These are phyloP conservation scores for Monosporozyma solicola DNA, from an alignment of 805 yeast species.

Conservation along the genomic window DNA sequence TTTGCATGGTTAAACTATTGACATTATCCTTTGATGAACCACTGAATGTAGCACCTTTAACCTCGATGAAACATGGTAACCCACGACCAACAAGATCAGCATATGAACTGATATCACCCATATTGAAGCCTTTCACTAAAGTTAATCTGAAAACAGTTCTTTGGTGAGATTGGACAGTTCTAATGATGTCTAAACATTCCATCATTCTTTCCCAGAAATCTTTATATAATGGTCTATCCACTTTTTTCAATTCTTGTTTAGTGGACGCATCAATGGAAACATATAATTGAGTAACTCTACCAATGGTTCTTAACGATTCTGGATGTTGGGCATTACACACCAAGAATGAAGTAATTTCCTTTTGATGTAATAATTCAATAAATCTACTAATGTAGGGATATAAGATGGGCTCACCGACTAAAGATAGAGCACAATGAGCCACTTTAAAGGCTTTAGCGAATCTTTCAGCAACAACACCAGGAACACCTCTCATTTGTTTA, in stretches of 20 bases:
- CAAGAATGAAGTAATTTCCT: slow-evolving; percentile 73
- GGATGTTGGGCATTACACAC: slow-evolving; percentile 98
- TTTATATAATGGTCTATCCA: slow-evolving; percentile 80
- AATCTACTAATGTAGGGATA: slow-evolving; percentile 87
- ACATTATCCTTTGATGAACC: slow-evolving; percentile 81
- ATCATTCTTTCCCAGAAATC: slow-evolving; percentile 90
- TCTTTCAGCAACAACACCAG: slow-evolving; percentile 84
- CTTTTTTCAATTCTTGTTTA: slow-evolving; percentile 65
- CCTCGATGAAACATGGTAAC: slow-evolving; percentile 78
- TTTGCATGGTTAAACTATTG: slow-evolving; percentile 88
- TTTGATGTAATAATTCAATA: slow-evolving; percentile 67
- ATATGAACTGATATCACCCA: slow-evolving; percentile 69
- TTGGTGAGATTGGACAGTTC: slow-evolving; percentile 67
- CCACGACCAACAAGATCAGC: slow-evolving; percentile 82
- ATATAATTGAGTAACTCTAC: slow-evolving; percentile 80
- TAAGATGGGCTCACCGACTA: slow-evolving; percentile 92
- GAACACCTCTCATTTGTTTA: slow-evolving; percentile 91
- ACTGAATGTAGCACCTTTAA: slow-evolving; percentile 92
- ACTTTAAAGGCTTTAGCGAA: slow-evolving; percentile 87
- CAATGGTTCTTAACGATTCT: slow-evolving; percentile 57
- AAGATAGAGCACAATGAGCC: slow-evolving; percentile 82
- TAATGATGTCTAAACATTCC: slow-evolving; percentile 68
- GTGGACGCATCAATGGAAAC: slow-evolving; percentile 94
- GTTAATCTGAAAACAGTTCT: slow-evolving; percentile 88
- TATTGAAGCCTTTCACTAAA: slow-evolving; percentile 85